Evolutionary conservation across 2,329 filamentous ascomycete species (phyloP).

Genomic region (Didymellaceae sp.): DNA sequence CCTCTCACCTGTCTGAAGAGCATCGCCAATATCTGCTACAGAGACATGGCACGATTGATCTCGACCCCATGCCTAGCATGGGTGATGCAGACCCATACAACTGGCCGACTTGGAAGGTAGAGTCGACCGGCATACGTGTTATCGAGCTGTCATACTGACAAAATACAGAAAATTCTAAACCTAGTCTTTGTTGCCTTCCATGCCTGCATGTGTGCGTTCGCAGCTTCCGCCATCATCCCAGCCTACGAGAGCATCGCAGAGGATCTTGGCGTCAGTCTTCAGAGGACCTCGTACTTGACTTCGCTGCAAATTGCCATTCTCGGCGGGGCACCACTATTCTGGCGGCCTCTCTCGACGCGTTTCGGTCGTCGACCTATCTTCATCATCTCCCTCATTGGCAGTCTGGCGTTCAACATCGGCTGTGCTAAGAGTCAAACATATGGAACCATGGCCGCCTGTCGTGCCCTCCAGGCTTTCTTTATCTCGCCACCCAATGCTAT

Average conservation of each 20-base stretch:
- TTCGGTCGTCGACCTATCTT: constrained; percentile 64
- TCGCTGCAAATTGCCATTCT: constrained; percentile 63
- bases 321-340: constrained; percentile 62
- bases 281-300: constrained; percentile 60
- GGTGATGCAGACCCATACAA: constrained; percentile 63
- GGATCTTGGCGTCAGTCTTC: constrained; percentile 58
- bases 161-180: constrained; percentile 58
- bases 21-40: constrained; percentile 59
- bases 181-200: constrained; percentile 63
- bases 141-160: background rate
- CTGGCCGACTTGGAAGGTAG: constrained; percentile 60
- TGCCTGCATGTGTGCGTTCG: constrained; percentile 64
- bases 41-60: constrained; percentile 61
- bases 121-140: background rate
- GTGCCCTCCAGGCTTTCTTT: constrained; percentile 63
- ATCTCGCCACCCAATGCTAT: constrained; percentile 62
- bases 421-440: constrained; percentile 60
- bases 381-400: constrained; percentile 57
- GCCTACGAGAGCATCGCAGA: constrained; percentile 61
- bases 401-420: constrained; percentile 60
- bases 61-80: constrained; percentile 60
- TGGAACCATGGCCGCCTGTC: constrained; percentile 57
- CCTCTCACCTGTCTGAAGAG: constrained; percentile 49
- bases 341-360: constrained; percentile 61
- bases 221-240: constrained; percentile 60